A percentile compares a stretch with the other conserved stretches of the same genome.
These are phyloP conservation scores for Cicer cuneatum DNA, from an alignment of 306 rosid genomes.

Conservation along the genomic window DNA sequence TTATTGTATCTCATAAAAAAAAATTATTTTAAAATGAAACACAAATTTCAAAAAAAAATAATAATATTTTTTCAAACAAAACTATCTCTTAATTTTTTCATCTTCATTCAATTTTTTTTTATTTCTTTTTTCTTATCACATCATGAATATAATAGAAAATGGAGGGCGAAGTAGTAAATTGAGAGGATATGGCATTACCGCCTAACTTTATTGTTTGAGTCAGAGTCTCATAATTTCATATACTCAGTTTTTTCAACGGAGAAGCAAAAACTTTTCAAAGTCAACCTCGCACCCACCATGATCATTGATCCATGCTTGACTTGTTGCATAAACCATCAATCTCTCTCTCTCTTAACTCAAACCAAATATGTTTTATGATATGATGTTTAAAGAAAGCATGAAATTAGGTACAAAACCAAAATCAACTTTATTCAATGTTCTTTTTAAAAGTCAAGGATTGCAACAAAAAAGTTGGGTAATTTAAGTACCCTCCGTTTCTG, in stretches of 20 bases:
- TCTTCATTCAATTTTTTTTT: too few species aligned
- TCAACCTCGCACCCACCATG: neutral
- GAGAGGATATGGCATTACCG: neutral
- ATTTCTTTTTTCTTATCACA: too few species aligned
- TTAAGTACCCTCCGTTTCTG: constrained; percentile 8
- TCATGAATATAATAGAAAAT: too few species aligned
- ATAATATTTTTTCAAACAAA: too few species aligned
- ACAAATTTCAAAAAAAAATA: too few species aligned
- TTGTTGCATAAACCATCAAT: too few species aligned
- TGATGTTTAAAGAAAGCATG: too few species aligned
- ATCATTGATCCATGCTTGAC: neutral
- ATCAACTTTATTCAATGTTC: constrained; percentile 30
- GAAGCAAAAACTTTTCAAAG: neutral
- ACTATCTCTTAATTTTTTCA: too few species aligned
- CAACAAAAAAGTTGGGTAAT: constrained; percentile 1
- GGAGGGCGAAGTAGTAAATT: neutral
- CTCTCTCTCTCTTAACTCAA: neutral
- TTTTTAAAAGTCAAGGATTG: constrained; percentile 16
- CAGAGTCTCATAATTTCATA: neutral
- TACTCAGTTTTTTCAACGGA: neutral
- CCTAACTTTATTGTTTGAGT: neutral
- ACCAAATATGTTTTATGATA: too few species aligned
- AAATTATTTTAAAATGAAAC: too few species aligned
- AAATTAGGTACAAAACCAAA: constrained; percentile 6
- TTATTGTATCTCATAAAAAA: too few species aligned